Percentiles rank a stretch among this genome's conserved stretches.
These are phyloP conservation scores for Pseudogymnoascus sp. DNA, from an alignment of 2,329 filamentous ascomycete genomes.

Conservation along the genomic window DNA sequence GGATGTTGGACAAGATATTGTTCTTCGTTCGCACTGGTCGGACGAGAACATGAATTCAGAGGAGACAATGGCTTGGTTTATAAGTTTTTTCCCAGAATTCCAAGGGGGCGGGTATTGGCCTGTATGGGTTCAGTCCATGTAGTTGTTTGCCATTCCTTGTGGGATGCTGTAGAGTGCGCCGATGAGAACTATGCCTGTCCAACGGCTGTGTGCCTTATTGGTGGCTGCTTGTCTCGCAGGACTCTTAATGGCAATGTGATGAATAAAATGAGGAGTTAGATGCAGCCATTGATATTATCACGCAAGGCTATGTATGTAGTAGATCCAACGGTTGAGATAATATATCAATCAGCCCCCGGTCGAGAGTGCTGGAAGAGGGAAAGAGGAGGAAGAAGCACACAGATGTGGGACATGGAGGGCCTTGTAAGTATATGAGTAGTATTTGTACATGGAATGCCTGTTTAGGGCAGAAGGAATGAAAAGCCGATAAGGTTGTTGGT, in stretches of 20 bases:
- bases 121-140: constrained; percentile 23
- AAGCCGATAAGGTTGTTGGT: constrained; percentile 4
- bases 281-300: constrained; percentile 10
- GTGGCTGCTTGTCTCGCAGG: constrained; percentile 2
- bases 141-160: constrained; percentile 25
- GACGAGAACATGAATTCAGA: not conserved
- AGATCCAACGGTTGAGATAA: constrained; percentile 1
- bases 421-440: constrained; percentile 3
- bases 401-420: not conserved
- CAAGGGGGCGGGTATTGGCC: constrained; percentile 22
- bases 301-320: constrained; percentile 6
- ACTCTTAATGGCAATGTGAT: constrained; percentile 1
- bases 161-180: constrained; percentile 17
- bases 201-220: constrained; percentile 6
- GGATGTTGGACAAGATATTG: not conserved
- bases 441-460: not conserved
- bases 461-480: constrained; percentile 6
- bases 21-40: not conserved
- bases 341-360: not conserved
- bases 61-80: constrained; percentile 20
- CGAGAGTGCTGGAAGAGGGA: not conserved
- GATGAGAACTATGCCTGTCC: constrained; percentile 5
- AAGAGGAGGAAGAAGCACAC: not conserved
- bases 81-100: constrained; percentile 25
- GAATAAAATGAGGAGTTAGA: not conserved